These are phyloP conservation scores for Sporothrix brunneoviolacea DNA, from an alignment of 2,329 filamentous ascomycete species.

Conservation along the genomic window DNA sequence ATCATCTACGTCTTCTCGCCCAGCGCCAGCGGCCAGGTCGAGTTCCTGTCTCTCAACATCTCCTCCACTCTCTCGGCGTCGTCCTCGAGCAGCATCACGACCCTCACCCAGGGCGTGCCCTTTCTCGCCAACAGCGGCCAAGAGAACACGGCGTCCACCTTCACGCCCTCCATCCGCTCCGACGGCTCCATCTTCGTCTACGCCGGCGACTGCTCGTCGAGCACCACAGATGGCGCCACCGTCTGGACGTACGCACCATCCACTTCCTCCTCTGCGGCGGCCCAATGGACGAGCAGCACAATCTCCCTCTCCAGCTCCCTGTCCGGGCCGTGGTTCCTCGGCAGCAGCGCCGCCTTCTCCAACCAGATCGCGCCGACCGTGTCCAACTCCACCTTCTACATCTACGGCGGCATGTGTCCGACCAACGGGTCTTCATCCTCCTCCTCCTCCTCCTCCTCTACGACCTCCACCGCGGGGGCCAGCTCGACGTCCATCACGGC, in stretches of 20 bases:
- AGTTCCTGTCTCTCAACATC: slow-evolving; percentile 61
- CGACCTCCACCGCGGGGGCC: slow-evolving; percentile 23
- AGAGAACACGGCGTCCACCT: slow-evolving; percentile 44
- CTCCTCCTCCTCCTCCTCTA: slow-evolving; percentile 22
- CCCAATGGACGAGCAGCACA: slow-evolving; percentile 5
- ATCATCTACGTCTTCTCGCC: slow-evolving; percentile 64
- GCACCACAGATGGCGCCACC: slow-evolving; percentile 20
- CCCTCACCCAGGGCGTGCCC: slow-evolving; percentile 51
- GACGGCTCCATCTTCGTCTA: slow-evolving; percentile 68
- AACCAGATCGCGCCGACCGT: slow-evolving; percentile 46
- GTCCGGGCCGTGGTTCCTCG: slow-evolving; percentile 44
- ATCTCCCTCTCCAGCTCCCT: slow-evolving; percentile 3
- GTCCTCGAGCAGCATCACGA: slow-evolving; percentile 32
- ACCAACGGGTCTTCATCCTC: slow-evolving; percentile 19
- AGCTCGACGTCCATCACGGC: slow-evolving; percentile 27
- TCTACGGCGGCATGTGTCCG: slow-evolving; percentile 90
- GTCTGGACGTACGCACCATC: slow-evolving; percentile 59
- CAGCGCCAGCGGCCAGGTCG: slow-evolving; percentile 31
- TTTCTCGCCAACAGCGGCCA: slow-evolving; percentile 47
- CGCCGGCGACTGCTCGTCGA: slow-evolving; percentile 60
- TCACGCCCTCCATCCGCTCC: slow-evolving; percentile 59
- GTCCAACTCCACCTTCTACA: slow-evolving; percentile 55
- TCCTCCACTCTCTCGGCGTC: slow-evolving; percentile 49
- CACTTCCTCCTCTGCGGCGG: not conserved
- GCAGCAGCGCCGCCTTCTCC: slow-evolving; percentile 60